A percentile compares a stretch with the other conserved stretches of the same genome.
phyloP scores from a whole-genome alignment of 2,329 filamentous ascomycete genomes.

The Xylaria sp. region DNA sequence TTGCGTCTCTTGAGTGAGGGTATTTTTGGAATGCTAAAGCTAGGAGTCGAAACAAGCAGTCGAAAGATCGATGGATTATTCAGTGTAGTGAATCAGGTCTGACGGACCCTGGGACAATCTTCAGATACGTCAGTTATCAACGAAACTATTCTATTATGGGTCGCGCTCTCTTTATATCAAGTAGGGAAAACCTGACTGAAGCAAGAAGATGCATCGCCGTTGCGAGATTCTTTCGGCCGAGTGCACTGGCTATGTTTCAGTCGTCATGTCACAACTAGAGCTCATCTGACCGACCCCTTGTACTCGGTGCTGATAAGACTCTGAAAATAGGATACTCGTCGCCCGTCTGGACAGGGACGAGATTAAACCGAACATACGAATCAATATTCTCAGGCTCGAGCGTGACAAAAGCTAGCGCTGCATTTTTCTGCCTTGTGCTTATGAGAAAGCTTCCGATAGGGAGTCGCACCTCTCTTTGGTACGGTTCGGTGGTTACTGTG shows the following conservation, averaged over 20 bases:
- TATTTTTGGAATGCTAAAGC: background rate
- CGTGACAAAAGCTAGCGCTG: constrained; percentile 44
- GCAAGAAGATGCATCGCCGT: background rate
- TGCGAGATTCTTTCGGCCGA: background rate
- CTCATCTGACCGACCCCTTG: constrained; percentile 1
- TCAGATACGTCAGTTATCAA: background rate
- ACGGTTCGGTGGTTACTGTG: constrained; percentile 39
- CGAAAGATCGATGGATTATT: background rate
- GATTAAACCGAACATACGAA: constrained; percentile 45
- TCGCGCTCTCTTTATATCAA: too few relatives aligned
- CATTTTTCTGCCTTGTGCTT: constrained; percentile 43
- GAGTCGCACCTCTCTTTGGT: constrained; percentile 35
- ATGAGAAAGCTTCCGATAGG: constrained; percentile 42
- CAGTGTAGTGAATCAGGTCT: background rate
- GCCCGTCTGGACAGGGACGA: constrained; percentile 40
- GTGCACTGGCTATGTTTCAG: background rate
- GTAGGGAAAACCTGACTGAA: background rate
- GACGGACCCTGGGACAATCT: background rate
- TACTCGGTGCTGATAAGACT: constrained; percentile 19
- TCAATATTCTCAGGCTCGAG: constrained; percentile 47
- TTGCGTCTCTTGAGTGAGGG: background rate
- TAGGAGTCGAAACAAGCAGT: too few relatives aligned
- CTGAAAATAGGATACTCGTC: constrained; percentile 46
- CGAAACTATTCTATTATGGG: too few relatives aligned
- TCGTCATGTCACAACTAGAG: constrained; percentile 14